Conservation (phyloP, 495 filamentous ascomycete genomes). For the Trichoderma gamsii region DNA sequence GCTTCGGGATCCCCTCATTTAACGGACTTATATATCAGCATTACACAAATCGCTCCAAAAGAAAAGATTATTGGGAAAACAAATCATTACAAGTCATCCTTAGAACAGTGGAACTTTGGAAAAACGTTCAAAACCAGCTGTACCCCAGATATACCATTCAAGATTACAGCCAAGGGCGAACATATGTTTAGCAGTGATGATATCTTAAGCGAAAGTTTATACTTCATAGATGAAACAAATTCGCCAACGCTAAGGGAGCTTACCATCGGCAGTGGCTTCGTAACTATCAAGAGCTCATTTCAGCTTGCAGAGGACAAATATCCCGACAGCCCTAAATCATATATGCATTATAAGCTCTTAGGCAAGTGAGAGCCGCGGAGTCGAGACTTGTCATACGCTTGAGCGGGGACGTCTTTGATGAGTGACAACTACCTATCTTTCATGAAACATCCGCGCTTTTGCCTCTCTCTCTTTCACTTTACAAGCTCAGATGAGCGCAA, state of each 20-base stretch:
- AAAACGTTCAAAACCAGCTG: constrained; percentile 74
- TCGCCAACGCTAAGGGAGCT: constrained; percentile 67
- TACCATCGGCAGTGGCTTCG: constrained; percentile 58
- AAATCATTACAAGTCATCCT: constrained; percentile 67
- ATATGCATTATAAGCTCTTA: constrained; percentile 46
- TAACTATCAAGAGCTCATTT: constrained; percentile 65
- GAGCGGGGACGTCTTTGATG: constrained; percentile 18
- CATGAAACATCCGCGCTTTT: neutral
- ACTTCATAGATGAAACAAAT: constrained; percentile 85
- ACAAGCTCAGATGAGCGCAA: neutral
- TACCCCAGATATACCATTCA: constrained; percentile 78
- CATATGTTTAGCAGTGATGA: constrained; percentile 75
- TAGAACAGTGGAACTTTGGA: constrained; percentile 57
- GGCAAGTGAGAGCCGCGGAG: constrained; percentile 47
- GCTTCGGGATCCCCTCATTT: constrained; percentile 70
- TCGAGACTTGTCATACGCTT: constrained; percentile 22
- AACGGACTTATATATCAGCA: constrained; percentile 70
- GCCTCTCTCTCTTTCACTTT: neutral
- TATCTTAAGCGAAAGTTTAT: constrained; percentile 70
- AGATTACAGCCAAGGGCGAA: constrained; percentile 75
- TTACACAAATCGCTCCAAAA: constrained; percentile 61
- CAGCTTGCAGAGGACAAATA: constrained; percentile 25
- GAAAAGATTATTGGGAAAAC: constrained; percentile 80
- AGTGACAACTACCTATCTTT: neutral
- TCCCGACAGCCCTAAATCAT: constrained; percentile 47